Conservation (phyloP, 345 rosid species). For the Moringa oleifera region DNA sequence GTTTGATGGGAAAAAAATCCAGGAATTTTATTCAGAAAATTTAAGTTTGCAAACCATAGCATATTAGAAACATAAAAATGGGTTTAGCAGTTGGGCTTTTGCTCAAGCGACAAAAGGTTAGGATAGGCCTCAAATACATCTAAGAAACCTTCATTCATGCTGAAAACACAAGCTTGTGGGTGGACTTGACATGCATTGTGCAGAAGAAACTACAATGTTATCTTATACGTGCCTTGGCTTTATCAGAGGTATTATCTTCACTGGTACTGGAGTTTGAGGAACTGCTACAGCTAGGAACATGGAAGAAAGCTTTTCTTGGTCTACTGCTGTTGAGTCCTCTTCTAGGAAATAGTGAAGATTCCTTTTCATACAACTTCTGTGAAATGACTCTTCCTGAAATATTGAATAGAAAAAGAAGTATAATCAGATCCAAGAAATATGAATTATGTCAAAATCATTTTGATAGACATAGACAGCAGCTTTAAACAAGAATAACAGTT, state of each 20-base stretch:
- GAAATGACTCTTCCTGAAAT: conserved; percentile 27
- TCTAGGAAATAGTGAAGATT: conserved; percentile 12
- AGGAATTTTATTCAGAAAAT: not conserved
- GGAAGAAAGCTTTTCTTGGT: conserved; percentile 22
- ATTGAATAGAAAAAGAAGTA: conserved; percentile 4
- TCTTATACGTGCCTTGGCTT: conserved; percentile 40
- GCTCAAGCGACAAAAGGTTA: not conserved
- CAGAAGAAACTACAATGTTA: not conserved
- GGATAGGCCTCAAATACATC: not conserved
- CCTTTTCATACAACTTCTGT: conserved; percentile 13
- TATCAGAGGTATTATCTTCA: conserved; percentile 28
- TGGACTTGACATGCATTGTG: too few relatives aligned
- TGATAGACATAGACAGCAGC: not conserved
- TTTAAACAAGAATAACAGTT: not conserved
- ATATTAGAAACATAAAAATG: not conserved
- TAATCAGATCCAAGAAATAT: conserved; percentile 2
- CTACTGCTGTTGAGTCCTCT: conserved; percentile 15
- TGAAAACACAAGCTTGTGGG: not conserved
- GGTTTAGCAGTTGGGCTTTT: not conserved
- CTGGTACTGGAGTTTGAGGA: conserved; percentile 36
- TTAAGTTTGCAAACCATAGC: not conserved
- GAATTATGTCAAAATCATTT: not conserved
- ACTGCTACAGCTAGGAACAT: conserved; percentile 30
- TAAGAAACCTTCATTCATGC: not conserved
- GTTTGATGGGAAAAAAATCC: not conserved